These are phyloP conservation scores for Trichosporon asahii DNA, from an alignment of 1,284 basidiomycete species.

Conservation along the genomic window DNA sequence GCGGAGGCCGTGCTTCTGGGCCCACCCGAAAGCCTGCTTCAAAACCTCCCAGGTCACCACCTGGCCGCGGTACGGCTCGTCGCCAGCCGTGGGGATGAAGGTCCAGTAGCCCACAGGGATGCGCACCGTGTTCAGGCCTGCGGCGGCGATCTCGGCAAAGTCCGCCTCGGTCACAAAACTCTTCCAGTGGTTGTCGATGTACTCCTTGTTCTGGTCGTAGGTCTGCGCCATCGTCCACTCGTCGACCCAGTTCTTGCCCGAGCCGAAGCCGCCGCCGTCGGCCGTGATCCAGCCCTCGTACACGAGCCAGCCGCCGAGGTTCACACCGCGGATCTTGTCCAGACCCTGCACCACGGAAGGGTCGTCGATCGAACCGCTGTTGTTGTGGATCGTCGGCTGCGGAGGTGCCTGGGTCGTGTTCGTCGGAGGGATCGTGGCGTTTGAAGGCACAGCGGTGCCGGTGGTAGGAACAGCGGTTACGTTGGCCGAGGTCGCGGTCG, in stretches of 20 bases:
- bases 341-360: neutral
- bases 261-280: slow-evolving; percentile 45
- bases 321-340: slow-evolving; percentile 72
- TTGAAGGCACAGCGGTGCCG: neutral
- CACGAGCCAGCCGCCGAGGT: slow-evolving; percentile 65
- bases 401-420: neutral
- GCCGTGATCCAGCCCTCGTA: slow-evolving; percentile 56
- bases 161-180: slow-evolving; percentile 81
- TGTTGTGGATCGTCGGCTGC: neutral
- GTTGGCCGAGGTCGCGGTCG: neutral
- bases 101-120: slow-evolving; percentile 84
- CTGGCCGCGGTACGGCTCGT: slow-evolving; percentile 76
- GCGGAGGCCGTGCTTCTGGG: slow-evolving; percentile 81
- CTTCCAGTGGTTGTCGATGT: slow-evolving; percentile 70
- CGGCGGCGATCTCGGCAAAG: slow-evolving; percentile 81
- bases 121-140: slow-evolving; percentile 81
- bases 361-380: neutral
- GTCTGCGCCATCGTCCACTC: slow-evolving; percentile 65
- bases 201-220: slow-evolving; percentile 29
- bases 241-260: slow-evolving; percentile 54
- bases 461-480: neutral
- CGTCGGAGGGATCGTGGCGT: neutral
- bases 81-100: slow-evolving; percentile 64
- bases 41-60: slow-evolving; percentile 71
- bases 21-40: slow-evolving; percentile 72